Conservation (phyloP, 2,329 filamentous ascomycete species). For the Orbilia javanica region DNA sequence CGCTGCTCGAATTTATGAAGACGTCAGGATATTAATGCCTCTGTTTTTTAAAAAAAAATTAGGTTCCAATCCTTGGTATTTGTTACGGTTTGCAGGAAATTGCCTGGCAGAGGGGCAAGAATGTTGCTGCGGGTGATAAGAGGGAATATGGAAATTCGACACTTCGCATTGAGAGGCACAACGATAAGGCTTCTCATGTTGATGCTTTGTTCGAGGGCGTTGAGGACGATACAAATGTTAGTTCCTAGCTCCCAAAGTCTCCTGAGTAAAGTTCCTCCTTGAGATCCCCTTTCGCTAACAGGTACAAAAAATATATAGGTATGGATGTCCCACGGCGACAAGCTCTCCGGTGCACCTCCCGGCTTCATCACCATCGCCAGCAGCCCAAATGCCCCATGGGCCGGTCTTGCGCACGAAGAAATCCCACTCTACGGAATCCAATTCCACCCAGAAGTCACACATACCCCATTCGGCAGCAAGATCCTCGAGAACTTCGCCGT, state of each 20-base stretch:
- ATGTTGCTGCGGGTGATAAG: slow-evolving; percentile 76
- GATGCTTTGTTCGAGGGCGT: slow-evolving; percentile 84
- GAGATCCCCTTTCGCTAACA: not conserved
- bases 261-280: not conserved
- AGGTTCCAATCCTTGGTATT: slow-evolving; percentile 70
- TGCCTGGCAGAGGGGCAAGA: slow-evolving; percentile 75
- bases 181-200: slow-evolving; percentile 72
- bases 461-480: slow-evolving; percentile 77
- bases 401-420: slow-evolving; percentile 78
- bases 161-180: slow-evolving; percentile 73
- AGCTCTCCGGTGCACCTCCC: slow-evolving; percentile 79
- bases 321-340: slow-evolving; percentile 92
- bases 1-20: too few species aligned
- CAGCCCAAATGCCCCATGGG: slow-evolving; percentile 81
- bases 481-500: slow-evolving; percentile 86
- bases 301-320: slow-evolving; percentile 66
- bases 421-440: slow-evolving; percentile 75
- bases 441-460: slow-evolving; percentile 88
- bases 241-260: too few species aligned
- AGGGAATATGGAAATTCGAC: slow-evolving; percentile 79
- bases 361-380: slow-evolving; percentile 80
- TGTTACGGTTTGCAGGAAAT: slow-evolving; percentile 79
- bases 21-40: too few species aligned
- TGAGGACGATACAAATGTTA: slow-evolving; percentile 74
- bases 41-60: not conserved